phyloP scores from a whole-genome alignment of 1,139 yeast species.

The Hyphopichia pseudoburtonii region DNA sequence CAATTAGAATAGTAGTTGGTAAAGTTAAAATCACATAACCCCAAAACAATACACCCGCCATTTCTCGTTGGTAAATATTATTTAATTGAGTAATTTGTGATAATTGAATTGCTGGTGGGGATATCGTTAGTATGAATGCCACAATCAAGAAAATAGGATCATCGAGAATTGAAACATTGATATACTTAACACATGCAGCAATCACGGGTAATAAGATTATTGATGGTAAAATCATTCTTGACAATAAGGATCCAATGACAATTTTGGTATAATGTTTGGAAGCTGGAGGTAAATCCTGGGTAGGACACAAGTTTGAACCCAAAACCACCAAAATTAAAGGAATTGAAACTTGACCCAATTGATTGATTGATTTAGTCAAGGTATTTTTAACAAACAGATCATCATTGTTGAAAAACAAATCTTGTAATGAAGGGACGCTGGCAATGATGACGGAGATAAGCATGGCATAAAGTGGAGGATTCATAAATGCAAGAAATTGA shows the following conservation, averaged over 20 bases:
- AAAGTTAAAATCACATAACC: slow-evolving; percentile 76
- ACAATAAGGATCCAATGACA: slow-evolving; percentile 64
- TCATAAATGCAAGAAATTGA: slow-evolving; percentile 59
- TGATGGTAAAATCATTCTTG: slow-evolving; percentile 79
- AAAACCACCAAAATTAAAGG: slow-evolving; percentile 76
- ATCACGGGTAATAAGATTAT: slow-evolving; percentile 65
- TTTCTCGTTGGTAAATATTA: slow-evolving; percentile 73
- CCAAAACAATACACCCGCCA: slow-evolving; percentile 87
- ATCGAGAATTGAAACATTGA: slow-evolving; percentile 68
- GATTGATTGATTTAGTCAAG: slow-evolving; percentile 69
- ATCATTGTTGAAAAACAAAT: slow-evolving; percentile 56
- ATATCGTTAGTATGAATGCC: slow-evolving; percentile 68
- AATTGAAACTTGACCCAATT: slow-evolving; percentile 84
- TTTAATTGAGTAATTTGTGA: slow-evolving; percentile 81
- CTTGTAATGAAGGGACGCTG: slow-evolving; percentile 67
- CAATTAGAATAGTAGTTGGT: slow-evolving; percentile 75
- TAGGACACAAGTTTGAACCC: slow-evolving; percentile 74
- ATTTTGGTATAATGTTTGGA: slow-evolving; percentile 59
- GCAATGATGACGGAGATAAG: slow-evolving; percentile 80
- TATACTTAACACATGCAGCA: slow-evolving; percentile 62
- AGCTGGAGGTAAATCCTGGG: slow-evolving; percentile 63
- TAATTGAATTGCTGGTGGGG: slow-evolving; percentile 85
- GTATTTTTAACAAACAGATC: slow-evolving; percentile 68
- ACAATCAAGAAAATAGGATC: slow-evolving; percentile 83
- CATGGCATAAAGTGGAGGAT: slow-evolving; percentile 96